A percentile compares a stretch with the other conserved stretches of the same genome.
Conservation (phyloP, 1,284 basidiomycete genomes). For the Pseudozyma pruni region DNA sequence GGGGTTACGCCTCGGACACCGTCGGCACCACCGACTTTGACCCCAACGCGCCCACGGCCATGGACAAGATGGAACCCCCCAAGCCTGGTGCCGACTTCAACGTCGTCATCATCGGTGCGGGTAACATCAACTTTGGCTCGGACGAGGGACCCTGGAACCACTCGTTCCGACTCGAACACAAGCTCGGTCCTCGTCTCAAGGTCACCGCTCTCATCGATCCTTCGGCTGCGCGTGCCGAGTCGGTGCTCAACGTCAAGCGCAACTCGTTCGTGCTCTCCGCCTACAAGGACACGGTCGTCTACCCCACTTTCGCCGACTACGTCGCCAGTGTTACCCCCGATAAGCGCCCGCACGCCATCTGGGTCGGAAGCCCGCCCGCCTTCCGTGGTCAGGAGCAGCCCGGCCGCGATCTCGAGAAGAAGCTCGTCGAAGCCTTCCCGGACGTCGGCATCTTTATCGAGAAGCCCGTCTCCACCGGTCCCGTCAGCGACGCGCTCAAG, state of each 20-base stretch:
- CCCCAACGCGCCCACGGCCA: slow-evolving; percentile 58
- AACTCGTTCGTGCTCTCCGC: slow-evolving; percentile 92
- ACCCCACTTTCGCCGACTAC: slow-evolving; percentile 88
- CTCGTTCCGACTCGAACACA: slow-evolving; percentile 70
- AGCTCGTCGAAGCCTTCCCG: slow-evolving; percentile 85
- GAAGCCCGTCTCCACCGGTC: slow-evolving; percentile 90
- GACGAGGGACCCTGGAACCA: slow-evolving; percentile 68
- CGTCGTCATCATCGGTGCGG: slow-evolving; percentile 66
- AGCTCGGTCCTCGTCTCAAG: slow-evolving; percentile 95
- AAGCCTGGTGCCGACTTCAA: slow-evolving; percentile 66
- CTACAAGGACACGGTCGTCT: slow-evolving; percentile 89
- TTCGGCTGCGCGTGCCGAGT: slow-evolving; percentile 80
- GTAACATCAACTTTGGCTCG: slow-evolving; percentile 65
- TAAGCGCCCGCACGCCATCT: slow-evolving; percentile 75
- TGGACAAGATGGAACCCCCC: slow-evolving; percentile 67
- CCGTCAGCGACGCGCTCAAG: slow-evolving; percentile 70
- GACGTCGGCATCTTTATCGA: slow-evolving; percentile 85
- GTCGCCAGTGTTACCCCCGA: slow-evolving; percentile 74
- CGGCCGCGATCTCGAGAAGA: slow-evolving; percentile 87
- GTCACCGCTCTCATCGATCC: slow-evolving; percentile 95
- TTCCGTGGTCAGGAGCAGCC: slow-evolving; percentile 73
- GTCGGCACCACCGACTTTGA: slow-evolving; percentile 53
- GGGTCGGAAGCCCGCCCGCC: slow-evolving; percentile 91
- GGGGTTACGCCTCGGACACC: slow-evolving; percentile 21
- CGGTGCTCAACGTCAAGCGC: slow-evolving; percentile 88